phyloP scores from a whole-genome alignment of 73 alveolate genomes.

The Tetrahymena borealis region DNA sequence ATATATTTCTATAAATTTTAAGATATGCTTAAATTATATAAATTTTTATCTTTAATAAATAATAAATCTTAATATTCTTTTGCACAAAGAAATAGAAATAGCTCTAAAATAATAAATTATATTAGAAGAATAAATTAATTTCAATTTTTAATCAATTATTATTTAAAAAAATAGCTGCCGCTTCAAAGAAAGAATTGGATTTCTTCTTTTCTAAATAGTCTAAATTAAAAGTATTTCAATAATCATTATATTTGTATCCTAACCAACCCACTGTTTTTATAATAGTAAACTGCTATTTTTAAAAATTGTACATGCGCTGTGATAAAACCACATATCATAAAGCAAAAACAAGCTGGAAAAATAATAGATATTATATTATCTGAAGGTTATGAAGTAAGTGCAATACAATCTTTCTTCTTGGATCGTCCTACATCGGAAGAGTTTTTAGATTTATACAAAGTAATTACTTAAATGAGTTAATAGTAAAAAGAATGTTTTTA shows the following conservation, averaged over 20 bases:
- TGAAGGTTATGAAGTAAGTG: conserved; percentile 95
- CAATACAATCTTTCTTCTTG: conserved; percentile 80
- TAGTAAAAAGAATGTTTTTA: neutral
- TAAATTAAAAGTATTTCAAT: conserved; percentile 2
- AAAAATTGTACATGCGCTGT: conserved; percentile 90
- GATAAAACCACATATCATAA: conserved; percentile 88
- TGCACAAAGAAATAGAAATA: no score
- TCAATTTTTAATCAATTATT: neutral
- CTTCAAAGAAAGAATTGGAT: conserved; percentile 84
- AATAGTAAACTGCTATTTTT: conserved; percentile 64
- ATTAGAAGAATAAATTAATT: neutral
- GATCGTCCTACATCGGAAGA: conserved; percentile 92
- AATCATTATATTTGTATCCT: neutral
- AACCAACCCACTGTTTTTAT: neutral
- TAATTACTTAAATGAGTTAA: neutral
- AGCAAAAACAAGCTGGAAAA: conserved; percentile 83
- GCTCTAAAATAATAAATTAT: no score
- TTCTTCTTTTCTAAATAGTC: conserved; percentile 68
- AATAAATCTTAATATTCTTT: no score
- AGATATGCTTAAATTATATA: no score
- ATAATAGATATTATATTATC: conserved; percentile 79
- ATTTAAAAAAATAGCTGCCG: conserved; percentile 37
- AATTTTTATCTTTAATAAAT: no score
- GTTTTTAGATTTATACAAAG: conserved; percentile 91
- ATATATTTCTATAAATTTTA: no score